These are phyloP conservation scores for Xylogone sp. DNA, from an alignment of 2,329 filamentous ascomycete species.

Conservation along the genomic window DNA sequence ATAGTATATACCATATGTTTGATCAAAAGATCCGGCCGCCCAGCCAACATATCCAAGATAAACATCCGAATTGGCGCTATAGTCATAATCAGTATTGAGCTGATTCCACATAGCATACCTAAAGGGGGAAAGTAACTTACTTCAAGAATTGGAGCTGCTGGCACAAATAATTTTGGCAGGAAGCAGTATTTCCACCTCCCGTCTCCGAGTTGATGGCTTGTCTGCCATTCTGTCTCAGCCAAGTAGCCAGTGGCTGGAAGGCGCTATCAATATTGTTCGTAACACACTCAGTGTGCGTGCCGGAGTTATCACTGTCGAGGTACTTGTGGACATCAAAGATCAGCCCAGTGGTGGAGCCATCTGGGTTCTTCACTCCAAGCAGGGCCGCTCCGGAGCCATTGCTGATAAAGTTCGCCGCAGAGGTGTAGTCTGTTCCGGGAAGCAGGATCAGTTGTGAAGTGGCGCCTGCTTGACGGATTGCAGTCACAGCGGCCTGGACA, in stretches of 20 bases:
- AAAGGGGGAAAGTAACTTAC: conserved; percentile 5
- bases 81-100: neutral
- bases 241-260: conserved; percentile 44
- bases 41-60: conserved; percentile 35
- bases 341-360: conserved; percentile 52
- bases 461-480: conserved; percentile 63
- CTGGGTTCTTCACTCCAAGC: conserved; percentile 51
- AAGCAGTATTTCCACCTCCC: conserved; percentile 34
- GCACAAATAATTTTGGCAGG: conserved; percentile 31
- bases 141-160: conserved; percentile 28
- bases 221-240: conserved; percentile 42
- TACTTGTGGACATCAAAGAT: conserved; percentile 60
- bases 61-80: conserved; percentile 30
- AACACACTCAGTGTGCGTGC: conserved; percentile 47
- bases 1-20: conserved; percentile 14
- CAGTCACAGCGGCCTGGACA: conserved; percentile 59
- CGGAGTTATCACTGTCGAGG: conserved; percentile 53
- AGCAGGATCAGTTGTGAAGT: conserved; percentile 56
- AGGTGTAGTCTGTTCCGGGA: conserved; percentile 57
- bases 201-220: conserved; percentile 50
- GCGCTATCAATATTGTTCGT: conserved; percentile 45
- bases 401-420: conserved; percentile 43
- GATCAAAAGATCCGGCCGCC: conserved; percentile 31
- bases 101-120: neutral
- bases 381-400: conserved; percentile 49